Conservation (phyloP, 1,284 basidiomycete genomes). For the Leccinum holopus region DNA sequence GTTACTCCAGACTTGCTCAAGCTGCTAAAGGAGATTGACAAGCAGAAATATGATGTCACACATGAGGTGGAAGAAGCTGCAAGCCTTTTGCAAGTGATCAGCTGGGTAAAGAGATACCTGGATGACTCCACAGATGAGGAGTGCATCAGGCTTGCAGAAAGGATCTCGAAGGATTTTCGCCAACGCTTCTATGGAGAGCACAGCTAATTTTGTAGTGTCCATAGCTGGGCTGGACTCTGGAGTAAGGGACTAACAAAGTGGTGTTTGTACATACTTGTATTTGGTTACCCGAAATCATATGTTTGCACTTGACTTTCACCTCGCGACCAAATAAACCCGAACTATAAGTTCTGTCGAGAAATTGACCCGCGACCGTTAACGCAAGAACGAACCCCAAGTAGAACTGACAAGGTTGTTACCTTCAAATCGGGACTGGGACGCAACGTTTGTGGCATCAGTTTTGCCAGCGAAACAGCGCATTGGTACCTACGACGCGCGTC, state of each 20-base stretch:
- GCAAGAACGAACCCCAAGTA: not conserved
- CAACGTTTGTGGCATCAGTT: not conserved
- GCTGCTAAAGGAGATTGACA: slow-evolving; percentile 26
- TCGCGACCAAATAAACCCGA: not conserved
- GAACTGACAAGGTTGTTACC: not conserved
- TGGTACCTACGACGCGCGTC: not conserved
- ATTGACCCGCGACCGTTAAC: too few species aligned
- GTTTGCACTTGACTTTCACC: not conserved
- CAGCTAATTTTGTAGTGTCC: not conserved
- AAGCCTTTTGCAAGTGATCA: slow-evolving; percentile 11
- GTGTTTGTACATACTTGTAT: slow-evolving; percentile 1
- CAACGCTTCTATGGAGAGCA: slow-evolving; percentile 24
- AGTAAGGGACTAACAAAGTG: too few species aligned
- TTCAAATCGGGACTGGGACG: not conserved
- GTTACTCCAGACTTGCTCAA: slow-evolving; percentile 13
- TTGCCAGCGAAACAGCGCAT: not conserved
- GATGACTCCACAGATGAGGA: slow-evolving; percentile 5
- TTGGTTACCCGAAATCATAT: not conserved
- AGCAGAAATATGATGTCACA: slow-evolving; percentile 25
- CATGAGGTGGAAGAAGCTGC: slow-evolving; percentile 12
- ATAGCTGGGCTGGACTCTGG: not conserved
- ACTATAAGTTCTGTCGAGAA: too few species aligned
- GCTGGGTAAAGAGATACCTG: not conserved
- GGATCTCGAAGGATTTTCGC: slow-evolving; percentile 23
- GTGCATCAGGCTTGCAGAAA: slow-evolving; percentile 9